Percentiles rank a stretch among this genome's conserved stretches.
phyloP scores from a whole-genome alignment of 305 asterid genomes.

The Ruellia speciosa region DNA sequence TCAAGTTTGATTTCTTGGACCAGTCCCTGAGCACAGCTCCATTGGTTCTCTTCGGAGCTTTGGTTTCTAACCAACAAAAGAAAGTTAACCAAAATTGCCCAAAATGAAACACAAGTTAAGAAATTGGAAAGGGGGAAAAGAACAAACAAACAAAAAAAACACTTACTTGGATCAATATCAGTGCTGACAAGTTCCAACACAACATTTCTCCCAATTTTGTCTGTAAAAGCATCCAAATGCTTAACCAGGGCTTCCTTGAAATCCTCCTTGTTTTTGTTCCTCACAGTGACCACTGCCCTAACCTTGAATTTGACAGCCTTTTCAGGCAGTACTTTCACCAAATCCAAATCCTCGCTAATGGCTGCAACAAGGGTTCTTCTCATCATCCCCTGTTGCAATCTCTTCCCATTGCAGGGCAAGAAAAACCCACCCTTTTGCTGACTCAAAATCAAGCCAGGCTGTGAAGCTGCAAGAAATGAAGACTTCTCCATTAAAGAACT shows the following conservation, averaged over 20 bases:
- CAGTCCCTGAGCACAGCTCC: slow-evolving; percentile 59
- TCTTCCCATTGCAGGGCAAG: slow-evolving; percentile 28
- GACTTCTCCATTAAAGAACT: slow-evolving; percentile 40
- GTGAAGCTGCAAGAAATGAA: slow-evolving; percentile 21
- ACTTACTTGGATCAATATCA: slow-evolving; percentile 79
- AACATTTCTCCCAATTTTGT: slow-evolving; percentile 77
- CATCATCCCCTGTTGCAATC: slow-evolving; percentile 22
- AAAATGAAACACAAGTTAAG: no score
- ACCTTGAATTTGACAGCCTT: slow-evolving; percentile 68
- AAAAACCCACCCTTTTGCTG: slow-evolving; percentile 23
- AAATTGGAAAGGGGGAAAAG: no score
- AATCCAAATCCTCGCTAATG: slow-evolving; percentile 60
- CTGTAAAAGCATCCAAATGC: slow-evolving; percentile 74
- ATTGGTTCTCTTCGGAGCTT: slow-evolving; percentile 61
- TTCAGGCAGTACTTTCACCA: slow-evolving; percentile 58
- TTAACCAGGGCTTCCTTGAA: slow-evolving; percentile 60
- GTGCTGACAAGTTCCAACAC: slow-evolving; percentile 64
- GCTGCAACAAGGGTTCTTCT: slow-evolving; percentile 45
- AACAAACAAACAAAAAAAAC: background rate
- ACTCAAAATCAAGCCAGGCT: slow-evolving; percentile 15
- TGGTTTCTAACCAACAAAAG: slow-evolving; percentile 40
- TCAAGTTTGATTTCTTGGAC: slow-evolving; percentile 76
- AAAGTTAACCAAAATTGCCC: background rate
- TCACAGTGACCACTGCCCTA: slow-evolving; percentile 76
- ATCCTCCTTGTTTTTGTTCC: slow-evolving; percentile 73